Base-by-base conservation (phyloP, 192 early-diverging fungal genomes). In the Linnemannia elongata region DNA sequence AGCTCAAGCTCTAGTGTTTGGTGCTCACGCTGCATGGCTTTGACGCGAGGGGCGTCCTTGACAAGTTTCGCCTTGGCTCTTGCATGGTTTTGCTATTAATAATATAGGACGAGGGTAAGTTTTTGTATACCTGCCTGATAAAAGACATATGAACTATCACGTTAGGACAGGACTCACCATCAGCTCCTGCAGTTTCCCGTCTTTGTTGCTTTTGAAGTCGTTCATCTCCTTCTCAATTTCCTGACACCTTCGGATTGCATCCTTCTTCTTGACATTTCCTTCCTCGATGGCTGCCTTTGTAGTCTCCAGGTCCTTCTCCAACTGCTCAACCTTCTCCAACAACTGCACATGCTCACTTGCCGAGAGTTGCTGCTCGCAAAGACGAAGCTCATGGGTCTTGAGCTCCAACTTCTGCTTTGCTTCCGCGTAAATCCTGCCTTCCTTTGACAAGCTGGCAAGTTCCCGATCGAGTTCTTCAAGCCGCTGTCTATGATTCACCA, bases 131-230 rank as follows among this genome's bases (percentile, higher is more conserved):
- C 0, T 8, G 72, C n/a, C n/a, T 5, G 18, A 35, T 20, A 45
- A 17, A 30, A 52, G 27, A 33, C 30, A 33, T 20, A 52, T n/a
- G 18, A 78, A 52, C 4, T 57, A 45, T 38, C 30, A 12, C 6
- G n/a, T 47, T 55, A 54, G 3, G 5, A 54, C 8, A 38, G 22
- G 22, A 72, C 74, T 82, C 85, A 93, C 93, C 69, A 93, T 92
- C 36, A 99, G 91, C 66, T 96, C 94, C 78, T 97, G 92, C 41
- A 99, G 82, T 88, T 99, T 99, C 20, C 93, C 93, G 47, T 97
- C 96, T 81, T 97, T 96, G 87, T 99, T 94, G 45, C 90, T 90
- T 72, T 95, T 93, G 63, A 98, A 97, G 82, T 98, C 97, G 35
- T 91, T 90, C 97, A 99, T 98, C 84, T 99, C 98, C 52, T 88